Evolutionary conservation across 345 rosid species (phyloP).

Genomic region (Eucalyptus tenuipes): DNA sequence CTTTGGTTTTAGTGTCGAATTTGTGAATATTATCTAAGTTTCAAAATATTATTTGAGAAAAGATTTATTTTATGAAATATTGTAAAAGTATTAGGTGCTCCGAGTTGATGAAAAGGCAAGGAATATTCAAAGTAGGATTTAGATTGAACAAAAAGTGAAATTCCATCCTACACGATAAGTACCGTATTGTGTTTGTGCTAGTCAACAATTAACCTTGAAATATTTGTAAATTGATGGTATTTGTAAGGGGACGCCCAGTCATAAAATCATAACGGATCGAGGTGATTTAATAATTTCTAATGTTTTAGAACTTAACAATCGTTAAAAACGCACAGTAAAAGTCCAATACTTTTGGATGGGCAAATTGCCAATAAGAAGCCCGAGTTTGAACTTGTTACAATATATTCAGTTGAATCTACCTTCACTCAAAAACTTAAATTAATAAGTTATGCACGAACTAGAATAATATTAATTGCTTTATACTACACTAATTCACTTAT

Average conservation of each 20-base stretch:
- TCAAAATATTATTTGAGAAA: too few species aligned
- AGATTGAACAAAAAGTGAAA: background rate
- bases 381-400: accelerated
- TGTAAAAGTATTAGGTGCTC: background rate
- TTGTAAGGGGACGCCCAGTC: background rate
- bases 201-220: too few species aligned
- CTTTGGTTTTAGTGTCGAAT: too few species aligned
- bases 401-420: accelerated
- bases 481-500: accelerated
- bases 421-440: accelerated
- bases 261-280: background rate
- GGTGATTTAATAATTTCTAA: background rate
- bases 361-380: background rate
- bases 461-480: too few species aligned
- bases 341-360: too few species aligned
- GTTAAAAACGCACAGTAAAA: accelerated
- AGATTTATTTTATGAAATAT: too few species aligned
- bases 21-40: too few species aligned
- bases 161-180: background rate
- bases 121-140: background rate
- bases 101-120: background rate
- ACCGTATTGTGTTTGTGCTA: too few species aligned
- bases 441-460: background rate
- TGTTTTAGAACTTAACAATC: background rate
- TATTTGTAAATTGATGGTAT: background rate